A percentile compares a stretch with the other conserved stretches of the same genome.
phyloP scores from a whole-genome alignment of 164 flowering plant genomes.

The Tetracentron sinense region DNA sequence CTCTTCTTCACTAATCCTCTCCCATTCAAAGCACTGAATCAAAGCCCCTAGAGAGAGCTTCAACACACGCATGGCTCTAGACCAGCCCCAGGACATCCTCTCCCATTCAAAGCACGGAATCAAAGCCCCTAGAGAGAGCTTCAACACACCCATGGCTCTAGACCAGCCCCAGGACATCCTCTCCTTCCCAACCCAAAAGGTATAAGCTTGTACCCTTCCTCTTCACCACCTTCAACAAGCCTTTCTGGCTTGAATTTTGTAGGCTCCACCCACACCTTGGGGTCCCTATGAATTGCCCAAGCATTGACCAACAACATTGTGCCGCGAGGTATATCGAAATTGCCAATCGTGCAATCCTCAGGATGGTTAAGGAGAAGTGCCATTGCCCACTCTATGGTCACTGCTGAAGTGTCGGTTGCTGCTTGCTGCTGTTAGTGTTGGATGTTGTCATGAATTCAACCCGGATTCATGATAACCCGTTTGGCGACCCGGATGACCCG shows the following conservation, averaged over 20 bases:
- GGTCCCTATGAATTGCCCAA: constrained; percentile 33
- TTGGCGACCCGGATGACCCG: too few relatives aligned
- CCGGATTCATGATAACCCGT: too few relatives aligned
- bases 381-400: constrained; percentile 38
- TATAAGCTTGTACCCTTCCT: constrained; percentile 8
- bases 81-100: too few relatives aligned
- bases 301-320: constrained; percentile 28
- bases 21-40: constrained; percentile 34
- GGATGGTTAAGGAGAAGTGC: constrained; percentile 29
- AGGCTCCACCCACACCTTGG: constrained; percentile 26
- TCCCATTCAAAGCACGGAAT: too few relatives aligned
- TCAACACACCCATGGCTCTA: too few relatives aligned
- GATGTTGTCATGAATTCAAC: too few relatives aligned
- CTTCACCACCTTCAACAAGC: constrained; percentile 12
- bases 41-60: constrained; percentile 20
- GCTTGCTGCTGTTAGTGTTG: too few relatives aligned
- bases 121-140: too few relatives aligned
- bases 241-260: constrained; percentile 32
- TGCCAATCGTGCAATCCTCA: constrained; percentile 21
- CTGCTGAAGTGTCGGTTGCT: constrained; percentile 29
- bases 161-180: constrained; percentile 22
- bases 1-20: constrained; percentile 12
- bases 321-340: constrained; percentile 22
- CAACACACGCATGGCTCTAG: constrained; percentile 22
- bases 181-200: constrained; percentile 34